These are phyloP conservation scores for Nemania diffusa DNA, from an alignment of 2,329 filamentous ascomycete genomes.

Conservation along the genomic window DNA sequence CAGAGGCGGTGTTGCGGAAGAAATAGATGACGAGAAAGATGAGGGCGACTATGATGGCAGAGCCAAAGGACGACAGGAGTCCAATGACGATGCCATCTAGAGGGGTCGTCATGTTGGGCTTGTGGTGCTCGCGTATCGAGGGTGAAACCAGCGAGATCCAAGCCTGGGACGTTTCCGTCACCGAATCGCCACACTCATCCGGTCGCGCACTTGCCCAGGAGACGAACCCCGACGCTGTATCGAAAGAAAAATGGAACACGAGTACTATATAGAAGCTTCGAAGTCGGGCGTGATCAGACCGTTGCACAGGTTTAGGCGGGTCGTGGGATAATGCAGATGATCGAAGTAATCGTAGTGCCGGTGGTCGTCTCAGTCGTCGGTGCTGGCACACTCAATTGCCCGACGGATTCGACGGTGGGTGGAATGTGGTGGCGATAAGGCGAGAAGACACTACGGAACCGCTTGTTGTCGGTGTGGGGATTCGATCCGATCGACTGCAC, in stretches of 20 bases:
- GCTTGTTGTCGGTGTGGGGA: not conserved
- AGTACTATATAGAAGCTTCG: not conserved
- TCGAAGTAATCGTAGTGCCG: not conserved
- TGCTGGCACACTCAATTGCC: conserved; percentile 15
- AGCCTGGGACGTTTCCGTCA: conserved; percentile 46
- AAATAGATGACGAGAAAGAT: conserved; percentile 88
- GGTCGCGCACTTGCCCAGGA: conserved; percentile 44
- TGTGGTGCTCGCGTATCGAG: conserved; percentile 14
- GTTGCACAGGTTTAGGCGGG: not conserved
- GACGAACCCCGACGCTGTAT: conserved; percentile 37
- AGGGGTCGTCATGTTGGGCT: conserved; percentile 50
- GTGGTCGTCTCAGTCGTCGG: not conserved
- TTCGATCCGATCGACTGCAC: not conserved
- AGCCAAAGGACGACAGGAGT: conserved; percentile 92
- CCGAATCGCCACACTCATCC: conserved; percentile 46
- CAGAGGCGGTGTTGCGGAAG: conserved; percentile 88
- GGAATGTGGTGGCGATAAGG: conserved; percentile 31
- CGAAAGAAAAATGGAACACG: conserved; percentile 12
- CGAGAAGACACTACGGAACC: not conserved
- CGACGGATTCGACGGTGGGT: conserved; percentile 10
- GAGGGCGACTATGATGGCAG: conserved; percentile 83
- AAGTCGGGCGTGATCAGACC: not conserved
- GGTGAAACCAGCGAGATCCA: conserved; percentile 13
- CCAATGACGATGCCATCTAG: conserved; percentile 88
- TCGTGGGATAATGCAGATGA: not conserved